Percentiles rank a stretch among this genome's conserved stretches.
phyloP scores from a whole-genome alignment of 225 moss, liverwort and hornwort genomes.

The Pleurozium schreberi region DNA sequence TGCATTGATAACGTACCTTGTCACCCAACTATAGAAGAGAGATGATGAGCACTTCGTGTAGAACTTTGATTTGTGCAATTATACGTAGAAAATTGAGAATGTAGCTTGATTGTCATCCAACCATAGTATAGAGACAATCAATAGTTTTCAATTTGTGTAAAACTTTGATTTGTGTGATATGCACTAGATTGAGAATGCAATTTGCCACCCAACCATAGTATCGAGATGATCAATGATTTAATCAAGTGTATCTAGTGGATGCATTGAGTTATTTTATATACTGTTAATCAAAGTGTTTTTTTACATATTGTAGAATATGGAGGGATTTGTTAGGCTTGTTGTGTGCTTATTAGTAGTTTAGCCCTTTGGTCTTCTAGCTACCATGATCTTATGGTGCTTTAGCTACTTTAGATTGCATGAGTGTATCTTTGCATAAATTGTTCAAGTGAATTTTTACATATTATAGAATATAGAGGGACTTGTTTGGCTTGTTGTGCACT shows the following conservation, averaged over 20 bases:
- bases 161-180: too few relatives aligned
- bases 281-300: too few relatives aligned
- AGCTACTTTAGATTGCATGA: background rate
- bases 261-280: background rate
- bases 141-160: too few relatives aligned
- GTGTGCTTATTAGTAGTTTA: too few relatives aligned
- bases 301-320: background rate
- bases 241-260: background rate
- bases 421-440: background rate
- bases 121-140: too few relatives aligned
- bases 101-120: too few relatives aligned
- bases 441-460: background rate
- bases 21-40: background rate
- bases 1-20: too few relatives aligned
- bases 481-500: too few relatives aligned
- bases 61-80: background rate
- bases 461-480: background rate
- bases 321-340: background rate
- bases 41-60: rapidly evolving
- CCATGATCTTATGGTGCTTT: background rate
- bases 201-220: background rate
- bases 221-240: too few relatives aligned
- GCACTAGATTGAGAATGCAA: too few relatives aligned
- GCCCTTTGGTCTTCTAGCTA: background rate
- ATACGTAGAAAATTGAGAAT: too few relatives aligned